These are phyloP conservation scores for Cladosporium cucumerinum DNA, from an alignment of 2,329 filamentous ascomycete species.

Conservation along the genomic window DNA sequence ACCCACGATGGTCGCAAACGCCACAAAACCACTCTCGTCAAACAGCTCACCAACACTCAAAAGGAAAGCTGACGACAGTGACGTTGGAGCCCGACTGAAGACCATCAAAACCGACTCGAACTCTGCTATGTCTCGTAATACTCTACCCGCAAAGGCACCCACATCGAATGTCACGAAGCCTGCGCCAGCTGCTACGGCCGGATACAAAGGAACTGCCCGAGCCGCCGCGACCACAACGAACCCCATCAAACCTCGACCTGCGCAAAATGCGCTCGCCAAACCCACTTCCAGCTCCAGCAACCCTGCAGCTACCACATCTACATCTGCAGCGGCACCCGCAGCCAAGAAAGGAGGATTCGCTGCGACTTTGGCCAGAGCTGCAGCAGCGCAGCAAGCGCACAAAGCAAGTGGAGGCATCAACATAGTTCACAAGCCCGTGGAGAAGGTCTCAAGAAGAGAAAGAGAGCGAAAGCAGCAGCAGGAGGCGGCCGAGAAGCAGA, in stretches of 20 bases:
- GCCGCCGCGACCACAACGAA: conserved; percentile 8
- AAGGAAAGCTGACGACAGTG: conserved; percentile 37
- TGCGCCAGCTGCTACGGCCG: conserved; percentile 16
- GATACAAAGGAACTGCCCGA: conserved; percentile 14
- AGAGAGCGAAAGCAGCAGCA: conserved; percentile 43
- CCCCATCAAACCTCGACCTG: conserved; percentile 17
- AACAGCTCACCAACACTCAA: conserved; percentile 32
- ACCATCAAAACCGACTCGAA: conserved; percentile 30
- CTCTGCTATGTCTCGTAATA: conserved; percentile 21
- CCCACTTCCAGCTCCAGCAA: conserved; percentile 21
- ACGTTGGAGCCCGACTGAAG: conserved; percentile 34
- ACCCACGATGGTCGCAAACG: conserved; percentile 18
- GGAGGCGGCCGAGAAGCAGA: conserved; percentile 42
- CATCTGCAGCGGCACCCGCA: conserved; percentile 29
- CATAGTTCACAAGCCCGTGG: conserved; percentile 71
- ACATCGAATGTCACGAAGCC: conserved; percentile 18
- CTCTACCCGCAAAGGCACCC: conserved; percentile 27
- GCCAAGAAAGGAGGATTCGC: conserved; percentile 70
- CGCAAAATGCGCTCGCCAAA: conserved; percentile 15
- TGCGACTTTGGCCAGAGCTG: conserved; percentile 70
- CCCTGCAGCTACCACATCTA: conserved; percentile 20
- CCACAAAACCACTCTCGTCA: conserved; percentile 20
- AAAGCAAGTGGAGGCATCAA: conserved; percentile 61
- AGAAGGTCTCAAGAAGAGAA: conserved; percentile 60
- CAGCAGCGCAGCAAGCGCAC: conserved; percentile 59